phyloP scores from a whole-genome alignment of 768 basidiomycete genomes.

The Hygrocybe punicea region DNA sequence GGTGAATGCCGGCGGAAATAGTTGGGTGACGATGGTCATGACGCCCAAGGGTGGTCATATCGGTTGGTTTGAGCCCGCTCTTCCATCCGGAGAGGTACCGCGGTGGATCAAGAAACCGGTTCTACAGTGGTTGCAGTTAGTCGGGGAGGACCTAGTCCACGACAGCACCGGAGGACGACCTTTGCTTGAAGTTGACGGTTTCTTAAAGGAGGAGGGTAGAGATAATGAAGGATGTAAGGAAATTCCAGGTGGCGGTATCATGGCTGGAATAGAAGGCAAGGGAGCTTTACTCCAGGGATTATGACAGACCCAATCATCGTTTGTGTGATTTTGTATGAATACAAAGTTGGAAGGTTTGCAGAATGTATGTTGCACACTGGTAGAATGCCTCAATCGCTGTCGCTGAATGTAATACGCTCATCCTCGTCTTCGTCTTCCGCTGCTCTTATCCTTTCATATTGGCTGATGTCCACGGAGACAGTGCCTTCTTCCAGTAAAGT shows the following conservation, averaged over 20 bases:
- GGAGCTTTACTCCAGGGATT: conserved; percentile 60
- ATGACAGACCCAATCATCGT: conserved; percentile 27
- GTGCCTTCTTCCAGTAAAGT: conserved; percentile 79
- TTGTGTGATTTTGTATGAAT: neutral
- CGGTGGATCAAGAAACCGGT: conserved; percentile 73
- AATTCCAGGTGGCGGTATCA: conserved; percentile 49
- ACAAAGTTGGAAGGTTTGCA: neutral
- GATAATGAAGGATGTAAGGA: conserved; percentile 57
- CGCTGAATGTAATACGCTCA: conserved; percentile 69
- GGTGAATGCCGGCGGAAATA: conserved; percentile 50
- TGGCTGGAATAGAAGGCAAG: conserved; percentile 53
- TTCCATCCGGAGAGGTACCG: conserved; percentile 12
- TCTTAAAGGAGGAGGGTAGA: conserved; percentile 55
- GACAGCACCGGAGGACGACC: conserved; percentile 28
- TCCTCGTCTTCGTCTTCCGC: conserved; percentile 69
- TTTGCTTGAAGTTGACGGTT: conserved; percentile 54
- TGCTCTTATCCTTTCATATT: conserved; percentile 70
- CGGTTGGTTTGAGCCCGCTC: conserved; percentile 72
- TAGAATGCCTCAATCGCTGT: conserved; percentile 62
- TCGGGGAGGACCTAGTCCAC: conserved; percentile 50
- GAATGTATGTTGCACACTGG: conserved; percentile 8
- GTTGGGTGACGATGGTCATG: conserved; percentile 55
- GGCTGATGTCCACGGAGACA: conserved; percentile 82
- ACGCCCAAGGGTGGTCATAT: conserved; percentile 72
- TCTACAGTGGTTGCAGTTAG: conserved; percentile 64